Base-by-base conservation (phyloP, 768 basidiomycete species). In the Suillus fuscotomentosus region DNA sequence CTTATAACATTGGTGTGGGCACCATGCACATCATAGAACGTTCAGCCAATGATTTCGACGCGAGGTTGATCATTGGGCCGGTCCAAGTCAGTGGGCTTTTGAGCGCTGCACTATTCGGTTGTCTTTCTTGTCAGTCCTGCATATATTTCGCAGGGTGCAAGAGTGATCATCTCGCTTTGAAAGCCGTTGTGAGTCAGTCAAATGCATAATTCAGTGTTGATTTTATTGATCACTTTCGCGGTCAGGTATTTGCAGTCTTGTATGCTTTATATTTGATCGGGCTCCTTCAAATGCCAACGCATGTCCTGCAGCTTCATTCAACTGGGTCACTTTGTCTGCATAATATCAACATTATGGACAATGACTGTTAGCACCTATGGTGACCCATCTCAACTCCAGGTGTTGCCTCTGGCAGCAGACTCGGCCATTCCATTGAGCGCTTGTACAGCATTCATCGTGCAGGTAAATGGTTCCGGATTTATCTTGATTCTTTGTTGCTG, bases 1-100 rank as follows among this genome's bases (percentile, higher is more conserved):
- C 22, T 22, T 24, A 48, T 48, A 24, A 48, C 47, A 22, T 48
- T 48, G 47, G 50, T 27, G 50, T 27, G 24, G 50, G 27, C 27
- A 48, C 22, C 2, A 48, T 48, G 48, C 48, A 24, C 22, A 48
- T 14, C 22, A 7, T 14, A 14, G 22, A 48, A 14, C 22, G 48
- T 13, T 48, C 48, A 48, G 48, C 3, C 22, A 48, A 14, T 8
- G 15, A 9, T 51, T 51, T 51, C 15, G 15, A 51, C 15, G 53
- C 31, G 17, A 54, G 31, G 4, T 17, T 54, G 10, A 38, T 59
- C 61, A 34, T 65, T 15, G 69, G 65, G n/a, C 65, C 68, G 14
- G 39, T 68, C n/a, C 65, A 68, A 42, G 62, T 68, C n/a, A 63
- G 69, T 24, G 61, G 60, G 22, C 34, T 68, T 15, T 51, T 66